Conservation (phyloP, 2,329 filamentous ascomycete species). For the Clarireedia paspali region DNA sequence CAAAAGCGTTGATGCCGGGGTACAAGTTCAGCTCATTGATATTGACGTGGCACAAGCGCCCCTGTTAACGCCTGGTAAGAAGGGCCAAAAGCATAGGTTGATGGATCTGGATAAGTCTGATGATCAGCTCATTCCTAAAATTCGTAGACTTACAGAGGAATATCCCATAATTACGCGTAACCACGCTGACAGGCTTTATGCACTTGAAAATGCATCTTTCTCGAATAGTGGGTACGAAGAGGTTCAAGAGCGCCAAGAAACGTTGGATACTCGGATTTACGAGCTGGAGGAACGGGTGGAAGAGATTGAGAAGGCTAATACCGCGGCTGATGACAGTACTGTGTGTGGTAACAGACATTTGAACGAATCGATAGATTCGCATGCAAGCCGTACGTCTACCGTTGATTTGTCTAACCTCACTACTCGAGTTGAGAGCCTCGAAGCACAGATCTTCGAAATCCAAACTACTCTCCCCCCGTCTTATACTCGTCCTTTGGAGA, state of each 20-base stretch:
- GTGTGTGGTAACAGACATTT: constrained; percentile 16
- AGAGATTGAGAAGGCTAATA: constrained; percentile 47
- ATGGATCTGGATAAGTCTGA: constrained; percentile 9
- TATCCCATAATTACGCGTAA: constrained; percentile 22
- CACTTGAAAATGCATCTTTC: constrained; percentile 64
- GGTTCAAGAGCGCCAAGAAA: constrained; percentile 59
- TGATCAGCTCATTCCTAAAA: constrained; percentile 16
- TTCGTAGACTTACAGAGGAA: constrained; percentile 19
- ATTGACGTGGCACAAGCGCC: not conserved
- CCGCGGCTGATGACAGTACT: constrained; percentile 34
- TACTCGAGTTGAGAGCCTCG: constrained; percentile 38
- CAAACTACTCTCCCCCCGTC: constrained; percentile 43
- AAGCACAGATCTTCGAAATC: constrained; percentile 30
- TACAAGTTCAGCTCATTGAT: constrained; percentile 6
- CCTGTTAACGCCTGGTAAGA: not conserved
- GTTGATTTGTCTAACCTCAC: constrained; percentile 31
- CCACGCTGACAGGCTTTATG: constrained; percentile 58
- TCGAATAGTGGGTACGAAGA: constrained; percentile 60
- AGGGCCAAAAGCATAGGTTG: not conserved
- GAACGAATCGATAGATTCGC: constrained; percentile 26
- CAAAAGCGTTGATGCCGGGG: constrained; percentile 4
- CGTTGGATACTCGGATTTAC: constrained; percentile 56
- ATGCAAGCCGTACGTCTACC: constrained; percentile 31
- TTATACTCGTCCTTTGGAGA: constrained; percentile 56
- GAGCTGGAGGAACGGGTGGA: constrained; percentile 60